phyloP scores from a whole-genome alignment of 805 yeast genomes.

The Hyphopichia homilentoma region DNA sequence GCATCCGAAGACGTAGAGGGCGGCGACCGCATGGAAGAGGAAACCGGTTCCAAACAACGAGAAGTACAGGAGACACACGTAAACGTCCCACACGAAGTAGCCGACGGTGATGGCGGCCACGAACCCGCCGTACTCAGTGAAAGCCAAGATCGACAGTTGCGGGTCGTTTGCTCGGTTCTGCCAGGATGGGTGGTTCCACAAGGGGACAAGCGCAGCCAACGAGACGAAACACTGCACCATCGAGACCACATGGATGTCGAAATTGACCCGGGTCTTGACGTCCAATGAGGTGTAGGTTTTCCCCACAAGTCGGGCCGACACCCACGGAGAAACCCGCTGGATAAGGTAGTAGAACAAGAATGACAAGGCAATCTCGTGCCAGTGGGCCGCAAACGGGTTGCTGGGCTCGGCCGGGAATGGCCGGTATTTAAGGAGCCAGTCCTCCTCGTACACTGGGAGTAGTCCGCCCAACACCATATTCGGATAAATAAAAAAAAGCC shows the following conservation, averaged over 20 bases:
- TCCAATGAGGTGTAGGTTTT: slow-evolving; percentile 47
- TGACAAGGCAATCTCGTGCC: slow-evolving; percentile 70
- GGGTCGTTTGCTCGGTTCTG: slow-evolving; percentile 40
- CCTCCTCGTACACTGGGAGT: slow-evolving; percentile 28
- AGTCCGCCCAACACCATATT: slow-evolving; percentile 32
- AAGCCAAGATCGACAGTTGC: slow-evolving; percentile 47
- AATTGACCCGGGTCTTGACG: slow-evolving; percentile 56
- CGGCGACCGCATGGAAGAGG: slow-evolving; percentile 78
- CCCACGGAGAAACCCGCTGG: slow-evolving; percentile 48
- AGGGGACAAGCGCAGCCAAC: slow-evolving; percentile 55
- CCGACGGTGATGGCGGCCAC: slow-evolving; percentile 73
- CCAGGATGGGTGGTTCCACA: slow-evolving; percentile 55
- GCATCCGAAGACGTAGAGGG: slow-evolving; percentile 65
- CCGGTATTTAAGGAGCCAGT: slow-evolving; percentile 40
- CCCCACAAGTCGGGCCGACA: slow-evolving; percentile 51
- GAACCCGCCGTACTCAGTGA: slow-evolving; percentile 72
- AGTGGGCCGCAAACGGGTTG: slow-evolving; percentile 48
- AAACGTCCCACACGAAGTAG: slow-evolving; percentile 87
- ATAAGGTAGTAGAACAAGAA: slow-evolving; percentile 56
- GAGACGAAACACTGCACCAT: slow-evolving; percentile 78
- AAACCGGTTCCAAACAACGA: slow-evolving; percentile 77
- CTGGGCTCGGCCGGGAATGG: slow-evolving; percentile 47
- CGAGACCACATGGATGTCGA: slow-evolving; percentile 88
- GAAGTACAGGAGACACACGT: slow-evolving; percentile 61
- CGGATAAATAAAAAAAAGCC: no score